Base-by-base conservation (phyloP, 768 basidiomycete genomes). In the Chiua virens region DNA sequence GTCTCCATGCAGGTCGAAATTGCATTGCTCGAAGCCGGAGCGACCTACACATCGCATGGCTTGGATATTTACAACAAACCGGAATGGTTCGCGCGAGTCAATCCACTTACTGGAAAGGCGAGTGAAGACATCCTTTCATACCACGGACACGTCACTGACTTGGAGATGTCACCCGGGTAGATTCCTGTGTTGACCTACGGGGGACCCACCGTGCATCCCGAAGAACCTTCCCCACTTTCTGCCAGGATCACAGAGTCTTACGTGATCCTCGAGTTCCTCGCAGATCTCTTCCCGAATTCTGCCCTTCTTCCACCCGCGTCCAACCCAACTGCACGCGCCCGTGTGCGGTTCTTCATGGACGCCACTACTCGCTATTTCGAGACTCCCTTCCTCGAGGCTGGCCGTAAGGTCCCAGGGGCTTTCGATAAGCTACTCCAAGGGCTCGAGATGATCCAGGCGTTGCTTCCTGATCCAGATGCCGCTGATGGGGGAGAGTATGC, bases 201-300 rank as follows among this genome's bases (percentile, higher is more conserved):
- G 44, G 85, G 83, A 0, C 82, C 85, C 3, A 63, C 69, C 5
- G 69, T 71, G 15, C 76, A 76, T 8, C 75, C 82, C 0, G 77
- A 79, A 47, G 62, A 74, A 4, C 85, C 86, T 0, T 83, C 83
- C 6, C 73, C 79, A 0, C 77, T 78, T 18, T 82, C 83, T 4
- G 59, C 69, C 48, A 86, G 85, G 66, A 56, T 87, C 58, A 76
- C 82, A 13, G 86, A 87, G 58, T 86, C 84, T 3, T 74, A 76
- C 32, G 74, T 85, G 21, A 77, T 86, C 50, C 71, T 86, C 52
- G 82, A 87, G 63, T 81, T 87, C 66, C 62, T 86, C 47, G 83
- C 81, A 8, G 85, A 86, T 59, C 64, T 86, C 35, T 78, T 71
- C 61, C 76, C 77, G 0, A 57, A 72, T 28, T 72, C 76, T 2